phyloP scores from a whole-genome alignment of 495 filamentous ascomycete species.

The Daldinia childiae region DNA sequence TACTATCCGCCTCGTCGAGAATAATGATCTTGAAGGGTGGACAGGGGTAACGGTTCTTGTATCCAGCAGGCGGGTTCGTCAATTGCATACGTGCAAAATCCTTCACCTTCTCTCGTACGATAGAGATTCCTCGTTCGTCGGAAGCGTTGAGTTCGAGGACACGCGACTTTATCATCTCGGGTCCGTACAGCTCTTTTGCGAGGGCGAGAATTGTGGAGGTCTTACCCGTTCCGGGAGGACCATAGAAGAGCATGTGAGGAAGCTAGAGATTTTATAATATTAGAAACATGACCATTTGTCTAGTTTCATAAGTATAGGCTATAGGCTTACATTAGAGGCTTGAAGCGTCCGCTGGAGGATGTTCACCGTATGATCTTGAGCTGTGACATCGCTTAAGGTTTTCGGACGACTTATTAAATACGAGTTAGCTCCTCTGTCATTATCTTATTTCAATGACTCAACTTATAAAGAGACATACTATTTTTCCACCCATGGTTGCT shows the following conservation, averaged over 20 bases:
- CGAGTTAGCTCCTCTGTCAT: conserved; percentile 31
- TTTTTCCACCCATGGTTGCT: conserved; percentile 99
- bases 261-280: conserved; percentile 63
- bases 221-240: conserved; percentile 96
- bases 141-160: conserved; percentile 99
- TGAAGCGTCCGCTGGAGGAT: conserved; percentile 92
- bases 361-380: conserved; percentile 96
- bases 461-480: conserved; percentile 69
- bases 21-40: conserved; percentile 99
- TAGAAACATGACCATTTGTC: too few relatives aligned
- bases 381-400: conserved; percentile 91
- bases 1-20: conserved; percentile 95
- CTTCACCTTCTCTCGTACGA: conserved; percentile 98
- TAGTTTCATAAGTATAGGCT: neutral
- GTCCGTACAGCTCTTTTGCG: conserved; percentile 96
- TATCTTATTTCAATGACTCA: neutral
- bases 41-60: conserved; percentile 84
- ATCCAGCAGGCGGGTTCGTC: conserved; percentile 74
- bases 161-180: conserved; percentile 89
- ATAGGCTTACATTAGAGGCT: conserved; percentile 78
- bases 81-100: conserved; percentile 96
- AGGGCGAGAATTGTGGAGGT: conserved; percentile 97
- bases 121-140: conserved; percentile 96
- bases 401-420: conserved; percentile 79
- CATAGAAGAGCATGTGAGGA: conserved; percentile 99